Evolutionary conservation across 495 filamentous ascomycete species (phyloP), one percentile per base, ranked within the genome.

Genomic region (Trichoderma parareesei): DNA sequence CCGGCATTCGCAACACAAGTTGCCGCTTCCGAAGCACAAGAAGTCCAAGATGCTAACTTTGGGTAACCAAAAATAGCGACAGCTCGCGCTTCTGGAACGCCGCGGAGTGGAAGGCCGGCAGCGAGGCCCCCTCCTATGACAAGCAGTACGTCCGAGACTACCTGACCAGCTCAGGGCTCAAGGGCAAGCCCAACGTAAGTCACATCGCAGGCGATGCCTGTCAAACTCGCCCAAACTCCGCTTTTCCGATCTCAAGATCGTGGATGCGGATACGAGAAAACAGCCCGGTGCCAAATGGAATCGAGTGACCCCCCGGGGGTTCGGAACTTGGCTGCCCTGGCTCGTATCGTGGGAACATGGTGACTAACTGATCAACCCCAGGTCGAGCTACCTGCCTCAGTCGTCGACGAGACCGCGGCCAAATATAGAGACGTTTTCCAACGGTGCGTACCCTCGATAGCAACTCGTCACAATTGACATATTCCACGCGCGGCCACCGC

Each of bases 91-190:
- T 97, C 82, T 98, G 94, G 94, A 87, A 85, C 5, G 84, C 82
- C 67, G 87, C 85, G 35, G 78, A 78, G 9, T 97, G 96, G 69
- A 82, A 84, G 69, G 74, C 87, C 40, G 93, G 93, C 0, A 79
- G 79, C 43, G 81, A 88, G 27, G 92, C 96, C 79, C 79, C 85
- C 63, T 93, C 89, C 75, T 93, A 78, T 63, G 93, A 98, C 72
- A 98, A 98, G 83, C 94, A 97, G 82, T 89, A 83, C 69, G 68
- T 97, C 71, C 79, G 93, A 27, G 88, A 97, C 75, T 98, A 93
- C 92, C 75, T 98, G 72, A 87, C 84, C 0, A 70, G 69, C 44
- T 78, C 86, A 64, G 89, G 89, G 1, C 71, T 93, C 44, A 88
- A 91, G 76, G 88, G 88, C 5, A 87, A 87, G 74, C 74, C 84